Conservation (phyloP, 345 rosid genomes). For the Aquilaria sinensis region DNA sequence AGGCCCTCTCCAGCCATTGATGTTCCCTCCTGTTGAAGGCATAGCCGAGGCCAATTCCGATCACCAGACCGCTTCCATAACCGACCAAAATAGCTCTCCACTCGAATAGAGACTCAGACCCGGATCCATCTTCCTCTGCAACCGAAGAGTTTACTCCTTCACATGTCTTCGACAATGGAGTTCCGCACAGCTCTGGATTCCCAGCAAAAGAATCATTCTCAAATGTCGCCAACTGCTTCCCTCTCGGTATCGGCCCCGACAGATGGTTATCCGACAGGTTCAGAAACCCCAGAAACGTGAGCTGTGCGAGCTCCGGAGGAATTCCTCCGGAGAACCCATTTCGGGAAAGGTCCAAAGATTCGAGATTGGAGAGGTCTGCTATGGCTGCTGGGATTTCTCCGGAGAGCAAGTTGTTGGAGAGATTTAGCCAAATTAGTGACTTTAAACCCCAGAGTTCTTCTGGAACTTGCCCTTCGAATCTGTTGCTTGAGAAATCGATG, state of each 20-base stretch:
- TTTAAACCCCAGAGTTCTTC: conserved; percentile 3
- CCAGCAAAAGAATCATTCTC: conserved; percentile 9
- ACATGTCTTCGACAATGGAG: conserved; percentile 14
- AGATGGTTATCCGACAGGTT: conserved; percentile 23
- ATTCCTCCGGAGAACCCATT: conserved; percentile 17
- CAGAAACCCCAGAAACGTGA: conserved; percentile 15
- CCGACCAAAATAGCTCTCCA: conserved; percentile 19
- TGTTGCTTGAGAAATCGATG: conserved; percentile 20
- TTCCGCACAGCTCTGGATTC: conserved; percentile 20
- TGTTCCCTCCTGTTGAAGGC: not conserved
- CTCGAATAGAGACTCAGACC: not conserved
- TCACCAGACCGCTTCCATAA: conserved; percentile 14
- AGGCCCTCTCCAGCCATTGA: conserved; percentile 4
- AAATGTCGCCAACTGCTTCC: conserved; percentile 15
- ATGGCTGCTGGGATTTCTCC: conserved; percentile 14
- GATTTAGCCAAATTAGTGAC: conserved; percentile 4
- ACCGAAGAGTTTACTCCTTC: not conserved
- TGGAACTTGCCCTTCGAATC: conserved; percentile 14
- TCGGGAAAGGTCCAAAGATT: conserved; percentile 19
- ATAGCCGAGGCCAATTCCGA: conserved; percentile 10
- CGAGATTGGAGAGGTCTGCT: not conserved
- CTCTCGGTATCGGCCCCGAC: conserved; percentile 17
- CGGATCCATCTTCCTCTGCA: not conserved
- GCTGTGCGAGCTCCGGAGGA: conserved; percentile 13
- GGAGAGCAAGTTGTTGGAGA: conserved; percentile 20